Evolutionary conservation across 148 eudicot species (phyloP).

Genomic region (Tetragonia tetragonoides): DNA sequence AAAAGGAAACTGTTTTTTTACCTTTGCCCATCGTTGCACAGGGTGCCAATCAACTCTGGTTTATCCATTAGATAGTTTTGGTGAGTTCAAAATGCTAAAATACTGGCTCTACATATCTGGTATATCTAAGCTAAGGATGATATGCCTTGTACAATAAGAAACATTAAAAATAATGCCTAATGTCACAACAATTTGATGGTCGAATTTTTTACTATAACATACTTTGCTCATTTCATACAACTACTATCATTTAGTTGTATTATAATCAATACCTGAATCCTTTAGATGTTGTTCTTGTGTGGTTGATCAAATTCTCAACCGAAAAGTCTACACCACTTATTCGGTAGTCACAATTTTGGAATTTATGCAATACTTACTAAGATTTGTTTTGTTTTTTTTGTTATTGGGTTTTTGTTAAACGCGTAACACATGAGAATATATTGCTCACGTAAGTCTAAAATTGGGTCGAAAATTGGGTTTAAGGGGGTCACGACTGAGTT

Average conservation of each 20-base stretch:
- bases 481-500: too few relatives aligned
- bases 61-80: not conserved
- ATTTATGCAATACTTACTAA: too few relatives aligned
- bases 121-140: constrained; percentile 17
- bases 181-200: constrained; percentile 30
- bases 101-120: not conserved
- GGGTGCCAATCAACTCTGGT: constrained; percentile 22
- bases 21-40: constrained; percentile 19
- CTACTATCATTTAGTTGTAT: not conserved
- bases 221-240: constrained; percentile 28
- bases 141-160: not conserved
- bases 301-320: constrained; percentile 8
- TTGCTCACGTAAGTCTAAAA: too few relatives aligned
- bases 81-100: not conserved
- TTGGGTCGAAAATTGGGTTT: too few relatives aligned
- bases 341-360: too few relatives aligned
- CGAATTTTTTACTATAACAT: constrained; percentile 16
- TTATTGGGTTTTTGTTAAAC: too few relatives aligned
- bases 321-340: not conserved
- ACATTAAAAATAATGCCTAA: constrained; percentile 11
- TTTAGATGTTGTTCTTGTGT: not conserved
- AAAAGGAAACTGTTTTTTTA: not conserved
- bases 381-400: too few relatives aligned
- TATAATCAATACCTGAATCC: not conserved
- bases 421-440: too few relatives aligned